Conservation (phyloP, 768 basidiomycete species). For the Lentinula aciculospora region DNA sequence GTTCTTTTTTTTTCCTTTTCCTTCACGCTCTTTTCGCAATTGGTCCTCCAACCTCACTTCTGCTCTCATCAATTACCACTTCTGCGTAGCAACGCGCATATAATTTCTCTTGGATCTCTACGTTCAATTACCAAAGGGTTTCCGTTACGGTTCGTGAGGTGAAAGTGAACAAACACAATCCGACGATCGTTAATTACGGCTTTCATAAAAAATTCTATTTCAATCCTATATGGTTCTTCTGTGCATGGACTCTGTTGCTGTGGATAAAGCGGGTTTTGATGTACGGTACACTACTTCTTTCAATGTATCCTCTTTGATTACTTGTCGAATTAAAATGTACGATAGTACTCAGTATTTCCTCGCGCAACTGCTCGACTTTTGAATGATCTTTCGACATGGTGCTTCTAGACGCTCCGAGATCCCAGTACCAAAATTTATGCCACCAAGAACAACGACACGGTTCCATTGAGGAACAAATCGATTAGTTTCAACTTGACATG, state of each 20-base stretch:
- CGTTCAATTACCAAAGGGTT: background rate
- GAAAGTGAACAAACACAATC: background rate
- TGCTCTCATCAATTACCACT: background rate
- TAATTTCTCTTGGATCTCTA: background rate
- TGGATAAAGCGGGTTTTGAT: background rate
- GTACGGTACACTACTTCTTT: background rate
- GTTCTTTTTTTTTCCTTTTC: too few relatives aligned
- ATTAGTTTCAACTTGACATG: too few relatives aligned
- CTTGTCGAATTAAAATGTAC: background rate
- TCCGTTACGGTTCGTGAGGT: background rate
- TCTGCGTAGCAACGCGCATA: background rate
- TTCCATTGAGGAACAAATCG: too few relatives aligned
- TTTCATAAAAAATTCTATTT: background rate
- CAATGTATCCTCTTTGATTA: background rate
- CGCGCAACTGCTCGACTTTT: too few relatives aligned
- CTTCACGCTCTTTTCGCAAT: background rate
- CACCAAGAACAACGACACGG: too few relatives aligned
- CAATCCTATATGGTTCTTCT: background rate
- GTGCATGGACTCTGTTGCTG: background rate
- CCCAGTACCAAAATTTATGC: too few relatives aligned
- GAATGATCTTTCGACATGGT: too few relatives aligned
- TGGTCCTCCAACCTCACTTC: background rate
- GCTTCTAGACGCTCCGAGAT: too few relatives aligned
- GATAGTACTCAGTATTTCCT: too few relatives aligned
- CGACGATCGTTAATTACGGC: background rate